phyloP scores from a whole-genome alignment of 371 early-diverging fungal genomes.

The Mortierella sp. region DNA sequence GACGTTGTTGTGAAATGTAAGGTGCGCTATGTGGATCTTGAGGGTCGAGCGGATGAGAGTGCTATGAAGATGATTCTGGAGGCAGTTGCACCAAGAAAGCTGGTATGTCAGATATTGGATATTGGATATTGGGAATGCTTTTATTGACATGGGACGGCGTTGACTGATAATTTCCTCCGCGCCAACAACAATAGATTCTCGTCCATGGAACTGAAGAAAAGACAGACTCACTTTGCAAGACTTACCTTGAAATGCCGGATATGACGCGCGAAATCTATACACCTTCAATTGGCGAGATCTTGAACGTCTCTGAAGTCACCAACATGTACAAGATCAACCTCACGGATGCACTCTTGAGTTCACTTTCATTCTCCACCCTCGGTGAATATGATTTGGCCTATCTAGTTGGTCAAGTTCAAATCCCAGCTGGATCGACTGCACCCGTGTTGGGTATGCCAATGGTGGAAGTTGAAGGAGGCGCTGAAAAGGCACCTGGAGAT shows the following conservation, averaged over 20 bases:
- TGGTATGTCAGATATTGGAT: slow-evolving; percentile 64
- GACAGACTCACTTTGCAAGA: slow-evolving; percentile 72
- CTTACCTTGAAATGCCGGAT: slow-evolving; percentile 68
- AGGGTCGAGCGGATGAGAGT: slow-evolving; percentile 90
- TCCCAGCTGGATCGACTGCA: slow-evolving; percentile 73
- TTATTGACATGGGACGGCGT: background rate
- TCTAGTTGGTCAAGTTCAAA: slow-evolving; percentile 78
- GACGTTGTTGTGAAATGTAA: slow-evolving; percentile 77
- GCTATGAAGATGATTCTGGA: slow-evolving; percentile 90
- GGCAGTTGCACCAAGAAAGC: slow-evolving; percentile 85
- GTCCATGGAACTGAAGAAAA: slow-evolving; percentile 83
- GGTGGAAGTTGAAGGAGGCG: slow-evolving; percentile 36
- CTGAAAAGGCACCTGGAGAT: slow-evolving; percentile 14
- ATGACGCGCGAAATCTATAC: slow-evolving; percentile 88
- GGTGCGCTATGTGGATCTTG: slow-evolving; percentile 89
- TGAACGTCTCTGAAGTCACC: slow-evolving; percentile 91
- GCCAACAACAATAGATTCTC: slow-evolving; percentile 69
- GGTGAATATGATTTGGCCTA: slow-evolving; percentile 85
- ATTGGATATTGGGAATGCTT: no score
- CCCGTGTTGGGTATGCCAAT: slow-evolving; percentile 84
- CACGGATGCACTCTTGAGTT: slow-evolving; percentile 89
- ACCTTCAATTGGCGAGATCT: slow-evolving; percentile 82
- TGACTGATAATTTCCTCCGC: background rate
- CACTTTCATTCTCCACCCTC: slow-evolving; percentile 79
- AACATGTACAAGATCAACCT: slow-evolving; percentile 84